Percentiles rank a stretch among this genome's conserved stretches.
Conservation (phyloP, 2,329 filamentous ascomycete genomes). For the Davidsoniella eucalypti region DNA sequence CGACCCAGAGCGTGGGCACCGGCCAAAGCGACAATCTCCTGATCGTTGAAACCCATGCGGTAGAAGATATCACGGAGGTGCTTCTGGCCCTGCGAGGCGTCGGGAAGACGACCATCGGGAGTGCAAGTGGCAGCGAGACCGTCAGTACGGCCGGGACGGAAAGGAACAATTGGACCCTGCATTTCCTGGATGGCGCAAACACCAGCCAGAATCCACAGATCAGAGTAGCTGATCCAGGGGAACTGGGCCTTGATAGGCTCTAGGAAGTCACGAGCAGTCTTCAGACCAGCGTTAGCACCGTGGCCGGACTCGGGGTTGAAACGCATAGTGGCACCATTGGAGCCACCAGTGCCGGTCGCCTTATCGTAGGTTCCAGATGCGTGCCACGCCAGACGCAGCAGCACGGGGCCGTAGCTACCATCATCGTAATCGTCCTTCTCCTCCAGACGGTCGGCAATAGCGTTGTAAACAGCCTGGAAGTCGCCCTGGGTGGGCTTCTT, state of each 20-base stretch:
- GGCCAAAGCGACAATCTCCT: slow-evolving; percentile 80
- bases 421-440: slow-evolving; percentile 94
- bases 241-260: slow-evolving; percentile 76
- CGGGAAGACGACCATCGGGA: slow-evolving; percentile 74
- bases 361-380: slow-evolving; percentile 83
- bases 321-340: slow-evolving; percentile 94
- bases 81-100: slow-evolving; percentile 58
- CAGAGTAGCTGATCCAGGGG: slow-evolving; percentile 93
- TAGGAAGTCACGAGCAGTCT: slow-evolving; percentile 76
- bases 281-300: slow-evolving; percentile 84
- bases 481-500: slow-evolving; percentile 62
- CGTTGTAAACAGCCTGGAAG: slow-evolving; percentile 91
- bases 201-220: slow-evolving; percentile 87
- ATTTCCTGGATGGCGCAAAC: slow-evolving; percentile 86
- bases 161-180: slow-evolving; percentile 75
- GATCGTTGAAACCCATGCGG: slow-evolving; percentile 96
- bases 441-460: slow-evolving; percentile 61
- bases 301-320: slow-evolving; percentile 80
- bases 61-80: slow-evolving; percentile 87
- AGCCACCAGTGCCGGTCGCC: slow-evolving; percentile 74
- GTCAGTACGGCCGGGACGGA: slow-evolving; percentile 72
- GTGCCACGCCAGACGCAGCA: slow-evolving; percentile 88
- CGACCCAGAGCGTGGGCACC: slow-evolving; percentile 80
- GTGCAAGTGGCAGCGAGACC: slow-evolving; percentile 71
- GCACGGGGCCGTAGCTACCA: slow-evolving; percentile 83